These are phyloP conservation scores for Trichoderma sp. DNA, from an alignment of 2,329 filamentous ascomycete genomes.

Conservation along the genomic window DNA sequence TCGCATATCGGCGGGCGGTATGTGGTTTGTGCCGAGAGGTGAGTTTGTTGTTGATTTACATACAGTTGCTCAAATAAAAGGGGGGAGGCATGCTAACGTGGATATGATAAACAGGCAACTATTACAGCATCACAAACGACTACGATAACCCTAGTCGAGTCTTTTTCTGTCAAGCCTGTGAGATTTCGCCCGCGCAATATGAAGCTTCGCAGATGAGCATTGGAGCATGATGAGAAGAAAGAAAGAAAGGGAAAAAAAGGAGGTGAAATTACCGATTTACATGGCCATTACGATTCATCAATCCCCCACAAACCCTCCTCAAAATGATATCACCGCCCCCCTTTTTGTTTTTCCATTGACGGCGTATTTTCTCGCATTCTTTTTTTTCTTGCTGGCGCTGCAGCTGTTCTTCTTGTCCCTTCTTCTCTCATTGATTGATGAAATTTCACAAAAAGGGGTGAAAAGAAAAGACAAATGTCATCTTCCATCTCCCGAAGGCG, in stretches of 20 bases:
- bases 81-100: background rate
- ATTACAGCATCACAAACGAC: conserved; percentile 86
- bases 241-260: background rate
- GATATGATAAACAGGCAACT: conserved; percentile 65
- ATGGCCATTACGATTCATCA: background rate
- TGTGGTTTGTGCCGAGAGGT: conserved; percentile 96
- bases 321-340: background rate
- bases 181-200: conserved; percentile 35
- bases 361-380: background rate
- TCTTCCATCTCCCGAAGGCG: background rate
- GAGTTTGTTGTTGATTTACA: conserved; percentile 35
- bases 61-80: background rate
- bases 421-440: background rate
- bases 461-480: background rate
- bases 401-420: background rate
- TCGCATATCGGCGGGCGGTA: conserved; percentile 79
- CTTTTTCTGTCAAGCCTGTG: conserved; percentile 91
- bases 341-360: background rate
- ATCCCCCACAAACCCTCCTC: background rate
- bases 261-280: background rate
- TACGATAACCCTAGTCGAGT: conserved; percentile 68
- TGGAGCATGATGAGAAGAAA: background rate
- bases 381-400: background rate
- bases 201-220: conserved; percentile 14
- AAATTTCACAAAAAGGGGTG: background rate